These are phyloP conservation scores for Stylonectria norvegica DNA, from an alignment of 2,329 filamentous ascomycete species.

Conservation along the genomic window DNA sequence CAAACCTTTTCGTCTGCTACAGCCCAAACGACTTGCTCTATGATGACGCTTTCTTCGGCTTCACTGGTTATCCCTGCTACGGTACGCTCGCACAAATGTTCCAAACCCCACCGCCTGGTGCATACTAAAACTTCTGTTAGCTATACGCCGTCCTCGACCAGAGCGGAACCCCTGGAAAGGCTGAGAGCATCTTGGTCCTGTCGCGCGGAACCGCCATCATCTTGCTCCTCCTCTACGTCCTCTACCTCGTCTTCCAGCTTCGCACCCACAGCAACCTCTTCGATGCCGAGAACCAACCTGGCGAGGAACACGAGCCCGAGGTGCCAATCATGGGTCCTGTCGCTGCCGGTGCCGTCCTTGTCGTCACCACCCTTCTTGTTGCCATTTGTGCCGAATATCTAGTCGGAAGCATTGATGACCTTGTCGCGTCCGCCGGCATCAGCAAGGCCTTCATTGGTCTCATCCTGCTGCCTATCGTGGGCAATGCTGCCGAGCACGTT, in stretches of 20 bases:
- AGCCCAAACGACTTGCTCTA: conserved; percentile 70
- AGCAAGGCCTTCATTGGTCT: conserved; percentile 80
- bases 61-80: conserved; percentile 77
- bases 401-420: conserved; percentile 69
- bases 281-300: conserved; percentile 48
- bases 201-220: conserved; percentile 76
- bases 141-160: conserved; percentile 63
- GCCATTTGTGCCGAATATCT: conserved; percentile 74
- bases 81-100: conserved; percentile 35
- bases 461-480: conserved; percentile 75
- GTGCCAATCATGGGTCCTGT: conserved; percentile 57
- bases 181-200: conserved; percentile 62
- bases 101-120: not conserved
- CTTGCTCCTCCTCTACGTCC: conserved; percentile 67
- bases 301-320: conserved; percentile 43
- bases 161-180: conserved; percentile 37
- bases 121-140: conserved; percentile 32
- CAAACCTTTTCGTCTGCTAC: conserved; percentile 73
- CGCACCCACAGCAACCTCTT: conserved; percentile 72
- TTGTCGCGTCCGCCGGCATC: conserved; percentile 67
- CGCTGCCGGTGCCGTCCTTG: conserved; percentile 63
- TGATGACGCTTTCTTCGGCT: conserved; percentile 73
- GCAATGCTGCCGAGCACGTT: conserved; percentile 77
- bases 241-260: conserved; percentile 78
- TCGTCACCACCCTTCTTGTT: conserved; percentile 67